phyloP scores from a whole-genome alignment of 2,329 filamentous ascomycete genomes.

The Fusarium newnesense region DNA sequence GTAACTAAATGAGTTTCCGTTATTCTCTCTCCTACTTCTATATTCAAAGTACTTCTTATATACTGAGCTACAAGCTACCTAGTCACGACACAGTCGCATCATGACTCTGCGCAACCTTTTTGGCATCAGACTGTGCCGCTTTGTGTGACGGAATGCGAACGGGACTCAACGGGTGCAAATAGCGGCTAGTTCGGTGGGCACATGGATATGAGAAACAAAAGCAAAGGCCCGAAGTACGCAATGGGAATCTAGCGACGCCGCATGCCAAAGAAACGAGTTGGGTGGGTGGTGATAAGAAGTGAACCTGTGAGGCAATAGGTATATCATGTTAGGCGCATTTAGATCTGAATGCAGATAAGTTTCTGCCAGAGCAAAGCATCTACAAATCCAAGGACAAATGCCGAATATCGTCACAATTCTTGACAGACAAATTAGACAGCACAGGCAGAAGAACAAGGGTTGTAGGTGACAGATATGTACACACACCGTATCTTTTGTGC shows the following conservation, averaged over 20 bases:
- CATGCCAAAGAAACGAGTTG: constrained; percentile 33
- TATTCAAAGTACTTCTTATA: background rate
- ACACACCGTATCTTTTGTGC: constrained; percentile 43
- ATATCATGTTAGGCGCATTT: constrained; percentile 13
- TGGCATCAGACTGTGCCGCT: constrained; percentile 26
- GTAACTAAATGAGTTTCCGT: background rate
- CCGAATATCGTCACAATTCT: constrained; percentile 33
- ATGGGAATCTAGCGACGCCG: constrained; percentile 40
- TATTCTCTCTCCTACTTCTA: background rate
- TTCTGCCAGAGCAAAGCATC: background rate
- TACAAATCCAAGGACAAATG: constrained; percentile 15
- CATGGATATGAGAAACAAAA: constrained; percentile 18
- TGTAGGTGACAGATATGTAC: constrained; percentile 9
- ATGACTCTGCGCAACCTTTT: constrained; percentile 18
- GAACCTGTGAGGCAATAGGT: constrained; percentile 18
- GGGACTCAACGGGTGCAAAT: constrained; percentile 37
- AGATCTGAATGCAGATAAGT: background rate
- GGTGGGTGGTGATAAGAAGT: constrained; percentile 28
- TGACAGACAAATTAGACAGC: constrained; percentile 1
- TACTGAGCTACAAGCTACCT: background rate
- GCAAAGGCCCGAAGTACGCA: constrained; percentile 9
- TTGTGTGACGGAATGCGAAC: constrained; percentile 33
- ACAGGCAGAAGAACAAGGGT: constrained; percentile 4
- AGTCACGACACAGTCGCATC: background rate
- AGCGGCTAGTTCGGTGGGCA: constrained; percentile 20